A percentile compares a stretch with the other conserved stretches of the same genome.
Conservation (phyloP, 345 rosid genomes). For the Schrenkiella parvula region DNA sequence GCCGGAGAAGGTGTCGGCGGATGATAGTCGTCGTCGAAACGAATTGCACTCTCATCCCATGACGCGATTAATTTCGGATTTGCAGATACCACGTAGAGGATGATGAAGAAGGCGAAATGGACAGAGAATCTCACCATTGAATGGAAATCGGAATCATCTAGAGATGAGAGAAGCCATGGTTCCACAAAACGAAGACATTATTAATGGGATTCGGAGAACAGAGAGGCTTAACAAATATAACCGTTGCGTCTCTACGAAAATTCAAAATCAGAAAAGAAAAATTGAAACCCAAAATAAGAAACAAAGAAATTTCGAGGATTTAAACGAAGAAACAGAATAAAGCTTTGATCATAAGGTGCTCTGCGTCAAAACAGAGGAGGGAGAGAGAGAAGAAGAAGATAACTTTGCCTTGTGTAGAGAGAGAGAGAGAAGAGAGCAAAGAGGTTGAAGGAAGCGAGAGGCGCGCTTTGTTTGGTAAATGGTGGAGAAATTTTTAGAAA, state of each 20-base stretch:
- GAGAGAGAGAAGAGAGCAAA: background rate
- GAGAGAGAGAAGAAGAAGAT: constrained; percentile 11
- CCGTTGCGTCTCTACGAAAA: constrained; percentile 19
- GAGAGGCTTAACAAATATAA: background rate
- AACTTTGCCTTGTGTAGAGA: constrained; percentile 4
- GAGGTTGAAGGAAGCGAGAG: constrained; percentile 28
- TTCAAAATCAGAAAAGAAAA: background rate
- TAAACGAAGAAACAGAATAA: background rate
- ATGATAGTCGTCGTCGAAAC: constrained; percentile 56
- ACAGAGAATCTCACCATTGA: constrained; percentile 20
- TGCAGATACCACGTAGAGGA: background rate
- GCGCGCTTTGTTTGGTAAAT: constrained; percentile 33
- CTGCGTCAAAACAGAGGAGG: constrained; percentile 9
- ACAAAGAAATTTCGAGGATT: background rate
- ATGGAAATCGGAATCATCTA: constrained; percentile 4
- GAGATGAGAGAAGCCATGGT: background rate
- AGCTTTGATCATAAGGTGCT: background rate
- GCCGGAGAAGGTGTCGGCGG: constrained; percentile 78
- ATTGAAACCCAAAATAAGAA: background rate
- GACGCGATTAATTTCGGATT: constrained; percentile 2
- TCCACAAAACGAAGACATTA: background rate
- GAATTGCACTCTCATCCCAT: constrained; percentile 2
- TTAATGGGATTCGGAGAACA: background rate
- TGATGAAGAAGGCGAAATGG: constrained; percentile 10
- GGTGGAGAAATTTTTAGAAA: constrained; percentile 22